phyloP scores from a whole-genome alignment of 116 monocot species.

The Zostera marina region DNA sequence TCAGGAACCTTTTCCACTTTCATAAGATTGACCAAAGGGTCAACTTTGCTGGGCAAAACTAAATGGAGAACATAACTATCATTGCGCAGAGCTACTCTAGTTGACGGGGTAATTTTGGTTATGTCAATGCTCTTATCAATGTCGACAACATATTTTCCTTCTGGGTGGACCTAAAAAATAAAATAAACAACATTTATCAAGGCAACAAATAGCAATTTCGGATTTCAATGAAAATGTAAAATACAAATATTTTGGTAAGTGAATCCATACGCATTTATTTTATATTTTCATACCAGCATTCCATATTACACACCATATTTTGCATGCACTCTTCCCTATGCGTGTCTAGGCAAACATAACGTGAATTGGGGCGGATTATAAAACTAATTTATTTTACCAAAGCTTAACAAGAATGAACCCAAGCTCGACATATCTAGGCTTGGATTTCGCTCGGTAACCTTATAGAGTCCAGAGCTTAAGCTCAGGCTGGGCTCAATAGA shows the following conservation, averaged over 20 bases:
- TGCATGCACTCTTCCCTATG: too few species aligned
- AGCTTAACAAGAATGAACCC: too few species aligned
- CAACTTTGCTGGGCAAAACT: conserved; percentile 85
- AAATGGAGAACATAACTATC: conserved; percentile 93
- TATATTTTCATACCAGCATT: not conserved
- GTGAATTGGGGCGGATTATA: too few species aligned
- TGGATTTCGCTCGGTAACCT: too few species aligned
- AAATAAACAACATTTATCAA: not conserved
- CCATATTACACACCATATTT: too few species aligned
- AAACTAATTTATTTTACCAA: too few species aligned
- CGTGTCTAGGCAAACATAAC: too few species aligned
- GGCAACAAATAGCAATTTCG: not conserved
- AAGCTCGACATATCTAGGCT: too few species aligned
- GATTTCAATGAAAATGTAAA: not conserved
- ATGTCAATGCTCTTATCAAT: conserved; percentile 91
- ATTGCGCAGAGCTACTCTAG: conserved; percentile 90
- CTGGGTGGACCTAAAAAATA: conserved; percentile 59
- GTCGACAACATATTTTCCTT: conserved; percentile 85
- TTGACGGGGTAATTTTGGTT: conserved; percentile 83
- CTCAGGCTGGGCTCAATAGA: too few species aligned
- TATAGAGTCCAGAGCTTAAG: too few species aligned
- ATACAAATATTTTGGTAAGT: too few species aligned
- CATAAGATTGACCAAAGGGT: conserved; percentile 93
- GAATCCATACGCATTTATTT: not conserved
- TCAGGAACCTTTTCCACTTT: conserved; percentile 95